Evolutionary conservation across 2,329 filamentous ascomycete species (phyloP).

Genomic region (Tolypocladium pustulatum): DNA sequence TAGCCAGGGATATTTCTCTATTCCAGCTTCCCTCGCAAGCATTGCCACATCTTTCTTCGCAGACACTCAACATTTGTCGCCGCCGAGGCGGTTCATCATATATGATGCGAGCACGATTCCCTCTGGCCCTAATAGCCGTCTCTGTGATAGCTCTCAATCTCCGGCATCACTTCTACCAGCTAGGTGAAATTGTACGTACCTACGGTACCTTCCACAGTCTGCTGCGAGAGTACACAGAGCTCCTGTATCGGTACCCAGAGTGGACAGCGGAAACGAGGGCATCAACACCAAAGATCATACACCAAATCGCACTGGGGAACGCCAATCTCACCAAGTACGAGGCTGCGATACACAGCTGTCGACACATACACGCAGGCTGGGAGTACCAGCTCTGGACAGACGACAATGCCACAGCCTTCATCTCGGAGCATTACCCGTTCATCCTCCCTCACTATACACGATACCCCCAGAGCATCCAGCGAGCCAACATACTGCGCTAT

Average conservation of each 20-base stretch:
- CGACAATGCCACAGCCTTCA: slow-evolving; percentile 11
- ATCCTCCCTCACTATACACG: slow-evolving; percentile 11
- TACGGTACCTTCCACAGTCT: background rate
- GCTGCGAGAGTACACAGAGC: background rate
- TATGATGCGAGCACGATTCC: background rate
- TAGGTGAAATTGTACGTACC: background rate
- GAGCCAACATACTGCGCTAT: slow-evolving; percentile 12
- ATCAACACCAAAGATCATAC: slow-evolving; percentile 8
- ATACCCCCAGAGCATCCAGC: slow-evolving; percentile 12
- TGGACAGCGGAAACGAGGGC: background rate
- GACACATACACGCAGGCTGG: slow-evolving; percentile 10
- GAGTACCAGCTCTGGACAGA: slow-evolving; percentile 12
- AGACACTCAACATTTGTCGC: background rate
- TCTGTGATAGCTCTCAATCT: background rate
- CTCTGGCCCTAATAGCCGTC: background rate
- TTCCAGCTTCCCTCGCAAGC: background rate
- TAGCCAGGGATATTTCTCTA: background rate
- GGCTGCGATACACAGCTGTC: slow-evolving; percentile 9
- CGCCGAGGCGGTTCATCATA: background rate
- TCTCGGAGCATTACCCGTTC: slow-evolving; percentile 9
- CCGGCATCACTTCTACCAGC: background rate
- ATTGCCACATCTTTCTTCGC: background rate
- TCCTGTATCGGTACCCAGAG: background rate
- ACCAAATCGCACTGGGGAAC: slow-evolving; percentile 26
- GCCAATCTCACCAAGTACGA: slow-evolving; percentile 27